Evolutionary conservation across 176 grass and related monocot species (phyloP).

Genomic region (Oryza glaberrima): DNA sequence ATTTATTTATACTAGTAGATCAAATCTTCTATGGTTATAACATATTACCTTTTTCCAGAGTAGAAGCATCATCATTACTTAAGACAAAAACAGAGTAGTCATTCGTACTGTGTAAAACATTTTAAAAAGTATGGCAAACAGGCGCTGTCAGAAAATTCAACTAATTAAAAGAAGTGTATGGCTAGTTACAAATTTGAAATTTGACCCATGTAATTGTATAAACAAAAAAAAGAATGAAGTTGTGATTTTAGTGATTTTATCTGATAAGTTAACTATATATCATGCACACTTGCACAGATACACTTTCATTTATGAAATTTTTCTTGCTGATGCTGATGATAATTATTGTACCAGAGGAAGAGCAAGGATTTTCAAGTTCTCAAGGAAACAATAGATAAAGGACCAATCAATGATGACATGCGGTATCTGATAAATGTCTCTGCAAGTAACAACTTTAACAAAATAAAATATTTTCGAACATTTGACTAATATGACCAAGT

Average conservation of each 20-base stretch:
- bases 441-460: not conserved
- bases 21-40: too few relatives aligned
- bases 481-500: constrained; percentile 8
- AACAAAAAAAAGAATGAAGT: not conserved
- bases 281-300: not conserved
- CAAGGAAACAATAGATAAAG: not conserved
- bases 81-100: not conserved
- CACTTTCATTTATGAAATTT: too few relatives aligned
- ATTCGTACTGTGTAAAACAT: not conserved
- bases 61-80: not conserved
- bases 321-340: constrained; percentile 6
- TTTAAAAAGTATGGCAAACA: not conserved
- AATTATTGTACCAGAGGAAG: constrained; percentile 7
- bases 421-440: not conserved
- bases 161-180: too few relatives aligned
- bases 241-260: not conserved
- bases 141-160: too few relatives aligned
- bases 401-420: not conserved
- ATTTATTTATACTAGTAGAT: too few relatives aligned
- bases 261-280: not conserved
- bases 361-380: constrained; percentile 14
- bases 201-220: not conserved
- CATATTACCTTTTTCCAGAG: too few relatives aligned
- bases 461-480: not conserved
- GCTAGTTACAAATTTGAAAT: not conserved